Base-by-base conservation (phyloP, 257 asterid species). In the Ehretia macrophylla region DNA sequence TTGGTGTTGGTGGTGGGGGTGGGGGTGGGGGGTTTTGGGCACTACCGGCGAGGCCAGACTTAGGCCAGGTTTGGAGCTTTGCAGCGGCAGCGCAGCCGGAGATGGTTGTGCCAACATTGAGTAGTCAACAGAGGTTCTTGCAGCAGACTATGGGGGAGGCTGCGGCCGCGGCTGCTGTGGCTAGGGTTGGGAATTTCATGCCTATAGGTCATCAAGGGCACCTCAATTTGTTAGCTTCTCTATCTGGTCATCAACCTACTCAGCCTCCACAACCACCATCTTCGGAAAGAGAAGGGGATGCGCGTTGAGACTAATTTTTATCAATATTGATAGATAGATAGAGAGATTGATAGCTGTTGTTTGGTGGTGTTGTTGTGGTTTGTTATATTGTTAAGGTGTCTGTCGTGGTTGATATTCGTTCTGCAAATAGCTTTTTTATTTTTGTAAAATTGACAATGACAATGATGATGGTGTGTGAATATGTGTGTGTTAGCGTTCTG, bases 111-210 rank as follows among this genome's bases (percentile, higher is more conserved):
- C 68, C 78, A 5, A 49, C 69, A 22, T 27, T 83, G 65, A 51
- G 83, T 48, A 52, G 81, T 19, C 72, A 76, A 10, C 75, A 80
- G 60, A 81, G 99, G 77, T 92, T 86, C 55, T 76, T 92, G 56
- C 97, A 92, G 65, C 95, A 82, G 50, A 84, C 84, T 11, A 77
- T 92, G 54, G 96, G 95, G 17, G 99, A 92, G 76, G 97, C 97
- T 18, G 90, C 96, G 8, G 98, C 98, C 0, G 97, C 99, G 76
- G 97, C 97, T 18, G 90, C 96, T 6, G 98, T 97, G 0, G 97
- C 99, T 0, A 83, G 99, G 69, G 88, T 88, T 16, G 99, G 99
- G 46, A 92, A 88, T 71, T 92, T 88, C 72, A 70, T 92, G 66
- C 97, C 99, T 17, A 83, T 92, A 19, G n/a, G 90, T 69, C 96